Evolutionary conservation across 352 stramenopile species (phyloP).

Genomic region (Globisporangium emineosum): DNA sequence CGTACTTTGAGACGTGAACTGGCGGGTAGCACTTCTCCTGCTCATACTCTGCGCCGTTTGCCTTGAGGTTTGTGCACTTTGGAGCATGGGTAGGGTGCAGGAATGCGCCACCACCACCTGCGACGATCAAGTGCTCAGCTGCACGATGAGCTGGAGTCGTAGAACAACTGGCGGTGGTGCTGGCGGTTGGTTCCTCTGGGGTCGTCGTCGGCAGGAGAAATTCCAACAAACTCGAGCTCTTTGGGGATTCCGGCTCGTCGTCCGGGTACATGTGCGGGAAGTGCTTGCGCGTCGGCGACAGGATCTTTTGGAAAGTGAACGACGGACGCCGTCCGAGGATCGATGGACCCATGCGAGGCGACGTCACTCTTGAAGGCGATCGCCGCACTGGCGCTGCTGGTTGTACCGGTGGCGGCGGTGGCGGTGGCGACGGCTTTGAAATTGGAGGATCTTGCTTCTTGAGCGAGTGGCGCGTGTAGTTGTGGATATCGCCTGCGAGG

Average conservation of each 20-base stretch:
- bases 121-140: slow-evolving; percentile 81
- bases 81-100: slow-evolving; percentile 89
- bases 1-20: slow-evolving; percentile 64
- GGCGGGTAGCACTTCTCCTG: slow-evolving; percentile 83
- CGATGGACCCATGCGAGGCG: slow-evolving; percentile 14
- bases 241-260: slow-evolving; percentile 14
- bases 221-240: neutral
- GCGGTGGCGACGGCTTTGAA: neutral
- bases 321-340: slow-evolving; percentile 13
- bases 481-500: slow-evolving; percentile 92
- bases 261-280: slow-evolving; percentile 74
- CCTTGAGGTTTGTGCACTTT: slow-evolving; percentile 40
- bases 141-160: slow-evolving; percentile 10
- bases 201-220: neutral
- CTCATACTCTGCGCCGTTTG: slow-evolving; percentile 73
- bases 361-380: slow-evolving; percentile 8
- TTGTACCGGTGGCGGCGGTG: neutral
- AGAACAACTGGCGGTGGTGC: slow-evolving; percentile 2
- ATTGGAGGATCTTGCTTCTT: neutral
- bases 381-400: neutral
- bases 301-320: slow-evolving; percentile 19
- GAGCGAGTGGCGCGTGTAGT: slow-evolving; percentile 89
- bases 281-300: slow-evolving; percentile 61
- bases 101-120: slow-evolving; percentile 87
- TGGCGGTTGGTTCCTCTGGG: neutral